Evolutionary conservation across 2,329 filamentous ascomycete species (phyloP), one percentile per base, ranked within the genome.

Genomic region (Phaeoacremonium minimum): DNA sequence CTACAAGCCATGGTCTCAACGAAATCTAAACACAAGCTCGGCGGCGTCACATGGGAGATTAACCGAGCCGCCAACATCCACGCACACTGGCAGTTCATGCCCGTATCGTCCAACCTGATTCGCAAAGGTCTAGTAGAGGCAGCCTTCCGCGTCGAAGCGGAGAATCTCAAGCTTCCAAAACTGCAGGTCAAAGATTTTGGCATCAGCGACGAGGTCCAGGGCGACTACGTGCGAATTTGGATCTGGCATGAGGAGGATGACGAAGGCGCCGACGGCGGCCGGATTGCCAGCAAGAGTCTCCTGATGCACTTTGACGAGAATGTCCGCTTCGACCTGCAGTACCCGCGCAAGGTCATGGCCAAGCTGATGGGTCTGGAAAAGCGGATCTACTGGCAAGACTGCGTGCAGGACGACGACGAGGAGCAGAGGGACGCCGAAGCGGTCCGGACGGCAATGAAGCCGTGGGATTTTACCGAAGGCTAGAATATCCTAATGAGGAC

Each of bases 11-110:
- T 96, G 85, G 69, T 96, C 11, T 64, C 68, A n/a, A 63, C 59
- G 15, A 60, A 58, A 41, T 71, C 67, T 39, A 58, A 65, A 52
- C 65, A 75, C 44, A 74, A 75, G 45, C 77, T 96, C 2, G 93
- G 91, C 13, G 77, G 82, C 3, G 85, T 97, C 2, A 93, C 88
- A 0, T 98, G 88, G 80, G 93, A 97, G 63, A 90, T 98, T 50
- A 91, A 83, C 55, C 83, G 89, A 34, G 72, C 71, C 5, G 76
- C 77, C 35, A 88, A 93, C 37, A 81, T 97, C 38, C 93, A 98
- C 56, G 74, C 83, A 2, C 91, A 97, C 54, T 96, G 90, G 93
- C 94, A 98, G 61, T 85, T 94, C 48, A 66, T 97, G 18, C 88
- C 93, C 1, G 69, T 94, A 1, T 77, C 85, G 0, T 67, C 75